Base-by-base conservation (phyloP, 495 filamentous ascomycete genomes). In the Platismatia glauca region DNA sequence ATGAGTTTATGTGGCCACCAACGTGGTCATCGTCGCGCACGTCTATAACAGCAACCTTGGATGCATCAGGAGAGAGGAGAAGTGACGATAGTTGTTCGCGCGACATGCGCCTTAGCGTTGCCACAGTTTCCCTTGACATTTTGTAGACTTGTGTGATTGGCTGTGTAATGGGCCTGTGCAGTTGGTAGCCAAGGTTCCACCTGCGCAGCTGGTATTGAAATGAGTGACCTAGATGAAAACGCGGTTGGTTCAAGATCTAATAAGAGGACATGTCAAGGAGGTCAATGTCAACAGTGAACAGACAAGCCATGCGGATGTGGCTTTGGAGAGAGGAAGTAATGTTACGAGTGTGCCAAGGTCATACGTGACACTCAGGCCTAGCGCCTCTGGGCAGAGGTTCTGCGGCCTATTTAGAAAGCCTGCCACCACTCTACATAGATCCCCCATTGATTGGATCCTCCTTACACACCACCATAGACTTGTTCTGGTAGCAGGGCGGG, bases 11-110 rank as follows among this genome's bases (percentile, higher is more conserved):
- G 78, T 98, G 94, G 63, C 94, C 94, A 68, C 94, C 94, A 60
- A 97, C 80, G 76, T 95, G 87, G 71, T 98, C 94, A 89, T 62
- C 84, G 74, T 94, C 93, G 64, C 93, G 87, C 46, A 97, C 93
- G 72, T 97, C 93, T 60, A 97, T 81, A 59, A 96, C 80, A 38
- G 88, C 88, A 56, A 96, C 71, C 55, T 76, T 77, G 61, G 62
- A 67, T 59, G 76, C 67, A 48, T 71, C 63, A 24, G 69, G 67
- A 38, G 67, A 61, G 59, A 72, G 72, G 31, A 78, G 74, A 22
- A 79, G 67, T 38, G 72, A 73, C n/a, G 86, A 83, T 39, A 92
- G 82, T 52, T 80, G 73, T 43, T 84, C 74, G 35, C 85, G 80
- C 37, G 79, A 81, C 67, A 92, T 83, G 73, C 84, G 85, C 58